phyloP scores from a whole-genome alignment of 768 basidiomycete genomes.

The Macrocybe gigantea region DNA sequence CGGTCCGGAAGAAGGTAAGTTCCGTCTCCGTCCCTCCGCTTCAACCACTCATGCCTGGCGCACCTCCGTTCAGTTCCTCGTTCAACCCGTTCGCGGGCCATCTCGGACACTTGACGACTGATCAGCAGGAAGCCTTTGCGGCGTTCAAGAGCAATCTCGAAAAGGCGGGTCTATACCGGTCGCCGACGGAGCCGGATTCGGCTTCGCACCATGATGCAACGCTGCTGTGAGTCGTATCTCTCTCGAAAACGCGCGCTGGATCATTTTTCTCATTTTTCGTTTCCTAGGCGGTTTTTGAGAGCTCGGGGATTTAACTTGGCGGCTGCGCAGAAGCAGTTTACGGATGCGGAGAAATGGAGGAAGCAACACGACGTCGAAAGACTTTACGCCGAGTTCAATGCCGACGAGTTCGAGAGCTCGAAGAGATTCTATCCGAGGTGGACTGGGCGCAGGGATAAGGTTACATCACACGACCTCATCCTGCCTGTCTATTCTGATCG shows the following conservation, averaged over 20 bases:
- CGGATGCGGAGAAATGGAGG: slow-evolving; percentile 65
- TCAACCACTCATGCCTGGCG: too few relatives aligned
- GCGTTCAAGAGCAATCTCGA: slow-evolving; percentile 49
- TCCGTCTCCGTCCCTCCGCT: too few relatives aligned
- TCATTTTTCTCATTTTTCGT: slow-evolving; percentile 1
- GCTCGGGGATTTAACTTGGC: slow-evolving; percentile 62
- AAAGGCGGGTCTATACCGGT: slow-evolving; percentile 46
- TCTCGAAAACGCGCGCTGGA: not conserved
- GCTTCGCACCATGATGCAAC: slow-evolving; percentile 64
- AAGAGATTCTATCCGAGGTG: slow-evolving; percentile 72
- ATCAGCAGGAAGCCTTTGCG: slow-evolving; percentile 42
- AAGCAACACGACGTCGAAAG: slow-evolving; percentile 51
- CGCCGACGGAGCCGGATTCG: slow-evolving; percentile 19
- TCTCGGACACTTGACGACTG: slow-evolving; percentile 43
- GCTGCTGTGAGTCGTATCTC: slow-evolving; percentile 43
- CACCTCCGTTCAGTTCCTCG: not conserved
- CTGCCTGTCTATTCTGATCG: not conserved
- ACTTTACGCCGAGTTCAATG: slow-evolving; percentile 55
- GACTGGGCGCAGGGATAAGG: slow-evolving; percentile 78
- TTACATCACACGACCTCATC: slow-evolving; percentile 16
- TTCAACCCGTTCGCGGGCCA: slow-evolving; percentile 35
- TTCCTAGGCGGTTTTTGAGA: slow-evolving; percentile 73
- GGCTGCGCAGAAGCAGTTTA: slow-evolving; percentile 67
- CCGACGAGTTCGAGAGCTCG: slow-evolving; percentile 52
- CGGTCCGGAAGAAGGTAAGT: too few relatives aligned